A percentile compares a stretch with the other conserved stretches of the same genome.
Evolutionary conservation across 2,329 filamentous ascomycete species (phyloP).

Genomic region (Drechslera avenae): DNA sequence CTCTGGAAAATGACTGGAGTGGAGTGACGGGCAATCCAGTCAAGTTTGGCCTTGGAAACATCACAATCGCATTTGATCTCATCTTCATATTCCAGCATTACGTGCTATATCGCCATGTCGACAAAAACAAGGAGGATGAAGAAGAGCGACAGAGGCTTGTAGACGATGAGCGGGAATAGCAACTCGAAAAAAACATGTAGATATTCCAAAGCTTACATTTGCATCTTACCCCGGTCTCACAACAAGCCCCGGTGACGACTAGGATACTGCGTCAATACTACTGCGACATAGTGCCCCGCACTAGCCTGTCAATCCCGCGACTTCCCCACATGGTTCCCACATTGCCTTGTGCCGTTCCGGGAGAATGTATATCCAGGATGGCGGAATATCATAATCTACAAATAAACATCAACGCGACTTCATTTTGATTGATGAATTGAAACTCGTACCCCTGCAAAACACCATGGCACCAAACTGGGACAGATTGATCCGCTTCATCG

Average conservation of each 20-base stretch:
- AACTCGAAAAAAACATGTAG: too few relatives aligned
- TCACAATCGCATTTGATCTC: constrained; percentile 83
- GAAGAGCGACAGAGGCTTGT: constrained; percentile 36
- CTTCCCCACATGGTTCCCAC: constrained; percentile 22
- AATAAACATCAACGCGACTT: not conserved
- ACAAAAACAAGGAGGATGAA: constrained; percentile 35
- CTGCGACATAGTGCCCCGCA: constrained; percentile 5
- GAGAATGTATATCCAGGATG: constrained; percentile 28
- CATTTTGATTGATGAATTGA: too few relatives aligned
- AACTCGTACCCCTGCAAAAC: too few relatives aligned
- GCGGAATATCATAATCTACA: not conserved
- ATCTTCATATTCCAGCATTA: constrained; percentile 92
- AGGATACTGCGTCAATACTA: too few relatives aligned
- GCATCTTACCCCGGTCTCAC: too few relatives aligned
- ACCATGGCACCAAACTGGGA: constrained; percentile 51
- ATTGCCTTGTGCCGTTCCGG: constrained; percentile 17
- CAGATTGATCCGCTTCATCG: constrained; percentile 61
- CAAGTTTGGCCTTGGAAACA: constrained; percentile 84
- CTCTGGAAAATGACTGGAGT: constrained; percentile 83
- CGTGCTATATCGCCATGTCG: constrained; percentile 65
- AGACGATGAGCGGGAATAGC: constrained; percentile 7
- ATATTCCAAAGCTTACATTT: too few relatives aligned
- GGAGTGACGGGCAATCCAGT: constrained; percentile 90
- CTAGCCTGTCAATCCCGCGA: constrained; percentile 12
- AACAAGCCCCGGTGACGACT: too few relatives aligned